Conservation (phyloP, 768 basidiomycete species). For the Tubosaeta sp. region DNA sequence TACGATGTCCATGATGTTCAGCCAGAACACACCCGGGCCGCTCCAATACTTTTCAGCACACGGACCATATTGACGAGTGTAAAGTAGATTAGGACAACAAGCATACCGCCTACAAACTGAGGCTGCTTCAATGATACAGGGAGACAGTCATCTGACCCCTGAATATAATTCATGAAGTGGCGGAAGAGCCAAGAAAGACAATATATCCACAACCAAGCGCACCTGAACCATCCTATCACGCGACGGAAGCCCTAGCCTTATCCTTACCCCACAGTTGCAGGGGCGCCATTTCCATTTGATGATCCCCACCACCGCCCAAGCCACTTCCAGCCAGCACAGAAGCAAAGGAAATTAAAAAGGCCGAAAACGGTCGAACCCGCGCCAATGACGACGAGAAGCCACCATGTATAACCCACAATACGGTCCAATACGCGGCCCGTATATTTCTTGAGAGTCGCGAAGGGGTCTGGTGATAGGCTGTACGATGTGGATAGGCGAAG, state of each 20-base stretch:
- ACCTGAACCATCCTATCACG: background rate
- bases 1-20: too few species aligned
- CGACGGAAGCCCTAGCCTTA: conserved; percentile 13
- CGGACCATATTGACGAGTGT: too few species aligned
- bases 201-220: background rate
- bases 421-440: conserved; percentile 68
- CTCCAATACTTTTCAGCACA: too few species aligned
- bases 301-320: conserved; percentile 35
- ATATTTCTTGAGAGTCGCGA: conserved; percentile 53
- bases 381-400: conserved; percentile 66
- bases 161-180: background rate
- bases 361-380: conserved; percentile 72
- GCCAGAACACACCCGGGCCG: too few species aligned
- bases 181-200: background rate
- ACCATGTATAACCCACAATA: conserved; percentile 77
- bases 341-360: conserved; percentile 66
- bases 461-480: conserved; percentile 50
- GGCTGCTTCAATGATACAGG: too few species aligned
- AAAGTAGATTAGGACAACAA: too few species aligned
- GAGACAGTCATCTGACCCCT: background rate
- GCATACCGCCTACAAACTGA: too few species aligned
- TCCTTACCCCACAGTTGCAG: conserved; percentile 8
- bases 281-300: conserved; percentile 5
- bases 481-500: conserved; percentile 50
- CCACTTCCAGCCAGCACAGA: conserved; percentile 62